A percentile compares a stretch with the other conserved stretches of the same genome.
phyloP scores from a whole-genome alignment of 1,139 yeast species.

The Candida tunisiensis region DNA sequence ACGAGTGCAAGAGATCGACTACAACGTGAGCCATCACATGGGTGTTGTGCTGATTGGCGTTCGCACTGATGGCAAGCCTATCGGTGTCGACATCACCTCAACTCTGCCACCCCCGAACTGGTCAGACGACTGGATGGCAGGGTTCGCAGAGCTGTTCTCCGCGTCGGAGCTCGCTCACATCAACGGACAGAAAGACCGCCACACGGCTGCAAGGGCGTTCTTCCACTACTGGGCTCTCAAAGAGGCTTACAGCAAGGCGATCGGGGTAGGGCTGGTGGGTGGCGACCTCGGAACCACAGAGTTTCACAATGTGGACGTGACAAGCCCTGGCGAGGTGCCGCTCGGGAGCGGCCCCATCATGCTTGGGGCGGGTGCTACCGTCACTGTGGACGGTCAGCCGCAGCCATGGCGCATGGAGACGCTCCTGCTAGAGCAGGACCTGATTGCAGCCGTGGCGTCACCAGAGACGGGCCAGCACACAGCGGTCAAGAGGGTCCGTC shows the following conservation, averaged over 20 bases:
- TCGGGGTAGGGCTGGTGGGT: conserved; percentile 36
- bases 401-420: too few species aligned
- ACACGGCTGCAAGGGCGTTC: conserved; percentile 20
- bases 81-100: conserved; percentile 54
- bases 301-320: neutral
- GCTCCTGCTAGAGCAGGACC: too few species aligned
- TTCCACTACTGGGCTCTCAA: conserved; percentile 58
- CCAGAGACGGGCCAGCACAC: too few species aligned
- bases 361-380: conserved; percentile 1
- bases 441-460: too few species aligned
- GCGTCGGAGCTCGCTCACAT: conserved; percentile 20
- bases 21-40: conserved; percentile 42
- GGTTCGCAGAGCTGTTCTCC: conserved; percentile 35
- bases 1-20: conserved; percentile 16
- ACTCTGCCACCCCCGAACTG: conserved; percentile 24
- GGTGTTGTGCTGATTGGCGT: conserved; percentile 31
- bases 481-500: too few species aligned
- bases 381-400: too few species aligned
- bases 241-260: conserved; percentile 47
- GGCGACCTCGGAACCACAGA: neutral
- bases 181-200: conserved; percentile 4
- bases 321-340: neutral
- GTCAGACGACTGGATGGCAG: conserved; percentile 19
- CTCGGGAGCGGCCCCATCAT: neutral
- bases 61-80: conserved; percentile 13